Percentiles rank a stretch among this genome's conserved stretches.
phyloP scores from a whole-genome alignment of 2,329 filamentous ascomycete genomes.

The Pseudogymnoascus destructans region DNA sequence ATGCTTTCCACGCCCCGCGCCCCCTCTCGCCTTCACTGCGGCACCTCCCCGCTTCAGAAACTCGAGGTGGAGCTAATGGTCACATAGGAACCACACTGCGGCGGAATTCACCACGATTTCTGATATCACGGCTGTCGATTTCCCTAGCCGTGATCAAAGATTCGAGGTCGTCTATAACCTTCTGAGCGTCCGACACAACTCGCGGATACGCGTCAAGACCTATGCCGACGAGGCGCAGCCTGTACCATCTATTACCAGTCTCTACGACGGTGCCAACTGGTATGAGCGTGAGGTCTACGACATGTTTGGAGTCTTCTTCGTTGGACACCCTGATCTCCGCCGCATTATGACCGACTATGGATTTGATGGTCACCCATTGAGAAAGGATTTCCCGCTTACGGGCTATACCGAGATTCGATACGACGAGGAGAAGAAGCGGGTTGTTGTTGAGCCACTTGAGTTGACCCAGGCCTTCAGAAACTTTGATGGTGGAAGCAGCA shows the following conservation, averaged over 20 bases:
- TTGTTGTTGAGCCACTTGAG: conserved; percentile 94
- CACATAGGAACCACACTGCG: conserved; percentile 65
- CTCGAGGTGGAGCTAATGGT: conserved; percentile 12
- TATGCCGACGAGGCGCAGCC: conserved; percentile 94
- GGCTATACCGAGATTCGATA: conserved; percentile 97
- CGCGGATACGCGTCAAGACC: conserved; percentile 93
- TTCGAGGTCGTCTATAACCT: conserved; percentile 99
- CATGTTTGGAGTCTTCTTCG: conserved; percentile 93
- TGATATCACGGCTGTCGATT: conserved; percentile 90
- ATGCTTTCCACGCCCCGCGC: background rate
- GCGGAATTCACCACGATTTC: conserved; percentile 92
- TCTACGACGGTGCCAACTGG: conserved; percentile 97
- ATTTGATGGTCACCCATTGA: conserved; percentile 91
- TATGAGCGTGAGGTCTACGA: conserved; percentile 98
- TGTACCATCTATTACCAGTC: conserved; percentile 70
- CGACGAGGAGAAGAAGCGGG: conserved; percentile 99
- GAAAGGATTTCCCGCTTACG: conserved; percentile 96
- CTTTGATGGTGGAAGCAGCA: conserved; percentile 77
- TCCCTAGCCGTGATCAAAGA: conserved; percentile 84
- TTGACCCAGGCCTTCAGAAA: conserved; percentile 97
- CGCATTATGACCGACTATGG: conserved; percentile 99
- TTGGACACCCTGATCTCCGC: conserved; percentile 85
- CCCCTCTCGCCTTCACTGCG: conserved; percentile 9
- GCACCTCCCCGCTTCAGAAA: background rate
- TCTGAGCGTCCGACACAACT: conserved; percentile 89